Conservation (phyloP, 192 early-diverging fungal species). For the Helicostylum pulchrum region DNA sequence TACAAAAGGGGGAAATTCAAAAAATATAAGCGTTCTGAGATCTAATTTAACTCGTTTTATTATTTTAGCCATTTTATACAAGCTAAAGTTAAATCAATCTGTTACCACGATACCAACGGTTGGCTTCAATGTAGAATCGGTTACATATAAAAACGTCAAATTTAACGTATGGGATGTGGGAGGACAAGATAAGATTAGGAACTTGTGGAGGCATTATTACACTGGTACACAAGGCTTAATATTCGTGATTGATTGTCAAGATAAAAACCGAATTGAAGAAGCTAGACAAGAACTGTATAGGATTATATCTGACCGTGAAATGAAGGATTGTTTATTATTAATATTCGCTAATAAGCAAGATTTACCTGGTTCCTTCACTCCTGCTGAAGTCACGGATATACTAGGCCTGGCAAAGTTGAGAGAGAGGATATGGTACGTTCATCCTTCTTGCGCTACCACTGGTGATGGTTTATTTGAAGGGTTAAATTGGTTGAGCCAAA, state of each 20-base stretch:
- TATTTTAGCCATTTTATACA: conserved; percentile 88
- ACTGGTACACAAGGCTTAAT: conserved; percentile 85
- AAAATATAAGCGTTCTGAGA: background rate
- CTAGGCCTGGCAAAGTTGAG: conserved; percentile 84
- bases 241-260: conserved; percentile 86
- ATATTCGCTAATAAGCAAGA: conserved; percentile 63
- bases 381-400: conserved; percentile 90
- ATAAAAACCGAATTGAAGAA: conserved; percentile 83
- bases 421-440: conserved; percentile 90
- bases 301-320: conserved; percentile 83
- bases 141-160: conserved; percentile 76
- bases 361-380: conserved; percentile 63
- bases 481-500: conserved; percentile 83
- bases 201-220: conserved; percentile 85
- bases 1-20: no score
- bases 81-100: conserved; percentile 96
- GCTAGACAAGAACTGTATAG: conserved; percentile 79
- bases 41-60: conserved; percentile 8
- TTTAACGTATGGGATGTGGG: conserved; percentile 67
- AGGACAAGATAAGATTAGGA: conserved; percentile 90
- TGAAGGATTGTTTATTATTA: conserved; percentile 78
- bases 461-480: conserved; percentile 85
- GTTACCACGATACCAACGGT: conserved; percentile 99
- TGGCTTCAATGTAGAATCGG: conserved; percentile 86
- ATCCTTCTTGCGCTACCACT: conserved; percentile 78